phyloP scores from a whole-genome alignment of 1,284 basidiomycete genomes.

The Coniferiporia sulphurascens region DNA sequence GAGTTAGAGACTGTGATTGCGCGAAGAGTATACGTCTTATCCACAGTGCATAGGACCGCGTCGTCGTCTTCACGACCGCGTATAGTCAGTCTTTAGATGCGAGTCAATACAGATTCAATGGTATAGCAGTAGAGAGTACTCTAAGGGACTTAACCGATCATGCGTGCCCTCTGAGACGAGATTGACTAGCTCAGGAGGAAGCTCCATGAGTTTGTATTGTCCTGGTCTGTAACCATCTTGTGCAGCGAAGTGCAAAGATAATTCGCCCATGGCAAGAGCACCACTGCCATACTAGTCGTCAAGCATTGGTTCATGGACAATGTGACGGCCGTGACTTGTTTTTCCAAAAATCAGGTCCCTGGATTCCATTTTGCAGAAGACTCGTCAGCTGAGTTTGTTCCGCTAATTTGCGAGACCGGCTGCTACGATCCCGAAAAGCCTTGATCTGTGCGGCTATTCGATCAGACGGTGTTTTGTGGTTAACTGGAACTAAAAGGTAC shows the following conservation, averaged over 20 bases:
- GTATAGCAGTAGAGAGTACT: not conserved
- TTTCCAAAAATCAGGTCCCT: no score
- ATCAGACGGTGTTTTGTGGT: no score
- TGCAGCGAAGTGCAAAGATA: conserved; percentile 7
- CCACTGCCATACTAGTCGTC: no score
- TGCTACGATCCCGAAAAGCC: no score
- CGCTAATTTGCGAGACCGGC: no score
- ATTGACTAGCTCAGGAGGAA: conserved; percentile 14
- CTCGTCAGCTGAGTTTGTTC: no score
- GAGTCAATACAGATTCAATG: no score
- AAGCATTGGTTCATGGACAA: no score
- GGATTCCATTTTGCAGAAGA: no score
- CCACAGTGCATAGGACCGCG: conserved; percentile 79
- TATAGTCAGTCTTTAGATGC: conserved; percentile 56
- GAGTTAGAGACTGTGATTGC: conserved; percentile 85
- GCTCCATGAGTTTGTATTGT: conserved; percentile 14
- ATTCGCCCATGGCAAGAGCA: conserved; percentile 4
- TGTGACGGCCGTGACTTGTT: not conserved
- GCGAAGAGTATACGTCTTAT: conserved; percentile 76
- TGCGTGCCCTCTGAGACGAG: conserved; percentile 6
- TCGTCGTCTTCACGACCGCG: conserved; percentile 80
- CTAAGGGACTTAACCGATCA: conserved; percentile 4
- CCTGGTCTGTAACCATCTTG: not conserved
- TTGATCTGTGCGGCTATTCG: no score
- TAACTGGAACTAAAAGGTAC: no score